Base-by-base conservation (phyloP, 257 asterid genomes). In the Craterostigma plantagineum region DNA sequence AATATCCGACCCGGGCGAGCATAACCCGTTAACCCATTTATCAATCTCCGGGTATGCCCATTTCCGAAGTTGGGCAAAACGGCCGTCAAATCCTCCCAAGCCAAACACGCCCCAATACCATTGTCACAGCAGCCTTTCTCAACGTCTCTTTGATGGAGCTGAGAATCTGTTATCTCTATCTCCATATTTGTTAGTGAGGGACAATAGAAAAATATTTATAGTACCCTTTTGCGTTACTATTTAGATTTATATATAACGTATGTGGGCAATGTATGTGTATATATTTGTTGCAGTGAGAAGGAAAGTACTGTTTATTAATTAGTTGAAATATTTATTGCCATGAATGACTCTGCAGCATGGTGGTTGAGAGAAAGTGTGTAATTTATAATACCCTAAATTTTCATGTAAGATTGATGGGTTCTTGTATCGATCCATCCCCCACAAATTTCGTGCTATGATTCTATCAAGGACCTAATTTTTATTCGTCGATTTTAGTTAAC, bases 1-100 rank as follows among this genome's bases (percentile, higher is more conserved):
- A 78, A 53, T 62, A 81, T 73, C 49, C 87, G 48, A 14, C 94
- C 92, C 30, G 96, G 92, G 27, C 62, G 63, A 35, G 96, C 94
- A 55, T 59, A 85, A 9, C 96, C 96, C 6, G 60, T 61, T 0
- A 77, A 10, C 0, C 78, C 91, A 48, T 77, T 67, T 0, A 85
- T 61, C 67, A 85, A 40, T 62, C 81, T 70, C 52, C 57, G 72
- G 0, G 94, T 85, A 3, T 79, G 79, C 17, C 86, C 79, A 8
- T 60, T 61, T 1, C 92, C 92, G 16, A 64, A 74, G 13, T 67
- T 77, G 1, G 94, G 96, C 34, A 85, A 57, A 50, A 75, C 57
- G 35, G 74, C 86, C 49, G 73, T 75, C 0, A 85, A 59, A 16
- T 77, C 85, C 62, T 77, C 75, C 96, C 96, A 85, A 3, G 70